Base-by-base conservation (phyloP, 495 filamentous ascomycete genomes). In the Neurospora sp. region DNA sequence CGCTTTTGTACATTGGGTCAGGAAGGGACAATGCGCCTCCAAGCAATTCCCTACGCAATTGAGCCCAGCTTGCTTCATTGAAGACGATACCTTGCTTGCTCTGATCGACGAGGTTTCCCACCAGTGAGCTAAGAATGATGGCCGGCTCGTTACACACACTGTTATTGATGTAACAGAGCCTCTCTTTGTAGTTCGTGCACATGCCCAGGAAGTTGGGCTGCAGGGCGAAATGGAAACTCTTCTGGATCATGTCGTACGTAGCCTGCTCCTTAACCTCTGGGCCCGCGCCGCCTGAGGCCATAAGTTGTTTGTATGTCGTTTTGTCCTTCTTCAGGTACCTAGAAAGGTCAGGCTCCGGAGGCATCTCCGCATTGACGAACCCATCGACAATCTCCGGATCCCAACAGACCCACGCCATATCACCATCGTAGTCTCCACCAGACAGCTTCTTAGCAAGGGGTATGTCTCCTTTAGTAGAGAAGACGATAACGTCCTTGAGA, bases 371-470 rank as follows among this genome's bases (percentile, higher is more conserved):
- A 76, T 97, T 97, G 4, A 78, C 73, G 76, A 98, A 99, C n/a
- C 83, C 86, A 5, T 86, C 76, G 0, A 96, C 93, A 16, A 98
- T 88, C 1, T 82, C 82, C 3, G 85, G 84, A 72, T 98, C 94
- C 94, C 94, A 98, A 80, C 94, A 97, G 18, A 97, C 84, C 94
- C 94, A 96, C 0, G 90, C 92, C 48, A 86, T 91, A 75, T 99
- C 96, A 0, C 96, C 96, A 73, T 98, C 95, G 79, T 98, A 98
- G 81, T 99, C 96, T 9, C 96, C 96, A 16, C 95, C 96, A 4
- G 93, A 96, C 0, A 98, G 84, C 79, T 93, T 92, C 40, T 89
- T 87, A 0, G 94, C 96, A 1, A 97, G 86, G 0, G 93, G 88
- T 27, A 85, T 85, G 12, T 87, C 69, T 0, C 96, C 94, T 75